Conservation (phyloP, 768 basidiomycete species). For the Leccinum variicolor region DNA sequence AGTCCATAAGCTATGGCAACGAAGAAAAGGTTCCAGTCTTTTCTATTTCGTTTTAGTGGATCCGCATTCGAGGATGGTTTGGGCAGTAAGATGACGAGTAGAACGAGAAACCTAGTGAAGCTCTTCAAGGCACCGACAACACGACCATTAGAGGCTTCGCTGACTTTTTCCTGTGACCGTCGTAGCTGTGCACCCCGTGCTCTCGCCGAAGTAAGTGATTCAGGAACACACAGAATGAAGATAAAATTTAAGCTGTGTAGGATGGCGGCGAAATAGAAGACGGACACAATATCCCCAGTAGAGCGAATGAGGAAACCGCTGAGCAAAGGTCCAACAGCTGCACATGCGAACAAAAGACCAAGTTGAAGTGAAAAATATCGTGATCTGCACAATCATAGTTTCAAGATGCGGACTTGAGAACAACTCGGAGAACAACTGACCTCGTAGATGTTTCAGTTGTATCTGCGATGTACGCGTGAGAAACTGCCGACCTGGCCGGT, state of each 20-base stretch:
- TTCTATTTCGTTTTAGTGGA: constrained; percentile 38
- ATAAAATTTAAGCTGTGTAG: constrained; percentile 49
- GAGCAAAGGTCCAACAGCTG: constrained; percentile 72
- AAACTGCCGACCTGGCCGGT: constrained; percentile 45
- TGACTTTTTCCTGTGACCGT: constrained; percentile 10
- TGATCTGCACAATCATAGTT: constrained; percentile 40
- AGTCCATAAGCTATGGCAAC: constrained; percentile 53
- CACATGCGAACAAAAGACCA: constrained; percentile 71
- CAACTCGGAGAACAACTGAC: constrained; percentile 32
- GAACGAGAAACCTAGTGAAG: constrained; percentile 63
- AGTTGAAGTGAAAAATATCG: constrained; percentile 59
- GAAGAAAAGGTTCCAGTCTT: constrained; percentile 66
- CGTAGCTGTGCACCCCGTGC: constrained; percentile 31
- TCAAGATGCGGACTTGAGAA: background rate
- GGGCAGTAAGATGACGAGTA: constrained; percentile 66
- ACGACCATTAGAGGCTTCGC: background rate
- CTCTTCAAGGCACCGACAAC: constrained; percentile 31
- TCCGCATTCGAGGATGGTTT: constrained; percentile 28
- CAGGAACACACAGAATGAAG: constrained; percentile 63
- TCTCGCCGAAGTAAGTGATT: constrained; percentile 60
- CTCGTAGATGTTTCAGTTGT: constrained; percentile 52
- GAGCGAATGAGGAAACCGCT: constrained; percentile 61
- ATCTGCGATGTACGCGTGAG: constrained; percentile 70
- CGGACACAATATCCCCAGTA: constrained; percentile 53
- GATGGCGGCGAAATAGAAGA: constrained; percentile 65